Base-by-base conservation (phyloP, 139 green algal genomes). In the Dunaliella sp. region DNA sequence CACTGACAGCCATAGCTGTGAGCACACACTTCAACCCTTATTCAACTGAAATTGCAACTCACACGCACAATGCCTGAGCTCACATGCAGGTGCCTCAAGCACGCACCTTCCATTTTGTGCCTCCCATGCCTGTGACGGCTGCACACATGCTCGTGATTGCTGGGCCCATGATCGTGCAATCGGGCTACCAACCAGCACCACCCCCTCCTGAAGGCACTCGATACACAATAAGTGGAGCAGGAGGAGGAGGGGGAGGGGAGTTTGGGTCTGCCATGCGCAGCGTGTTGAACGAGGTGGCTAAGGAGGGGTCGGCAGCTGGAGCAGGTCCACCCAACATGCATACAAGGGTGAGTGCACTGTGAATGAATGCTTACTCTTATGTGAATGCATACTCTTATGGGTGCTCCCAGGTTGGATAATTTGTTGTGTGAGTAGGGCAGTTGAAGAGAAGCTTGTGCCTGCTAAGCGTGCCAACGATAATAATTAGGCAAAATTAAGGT, bases 81-180 rank as follows among this genome's bases (percentile, higher is more conserved):
- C 7, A 16, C 48, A 65, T 16, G 36, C 85, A 86, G 77, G 58
- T 82, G 74, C 86, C 81, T 38, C 25, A 82, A 1, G 32, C 34
- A 21, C 74, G 86, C 81, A 81, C 82, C 28, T 89, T 85, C 82
- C 80, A 87, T 34, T 91, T 88, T 80, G 79, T 77, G 33, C n/a
- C 83, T 31, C 1, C 57, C 25, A 0, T 83, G 31, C 83, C 84
- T 28, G 86, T 88, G 3, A 36, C 80, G 34, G 33, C 83, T 31
- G 36, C 78, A 36, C 76, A 84, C 24, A 30, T 89, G 36, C 72
- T 85, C 22, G n/a, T 91, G 32, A 86, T 75, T 30, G 74, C 86
- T 34, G 88, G 88, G 38, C 88, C 88, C 36, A 7, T 22, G 36
- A 79, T 38, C 36, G 36, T 1, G 34, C 77, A 25, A 2, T 90